Percentiles rank a stretch among this genome's conserved stretches.
These are phyloP conservation scores for Penicillium janthinellum DNA, from an alignment of 2,329 filamentous ascomycete species.

Conservation along the genomic window DNA sequence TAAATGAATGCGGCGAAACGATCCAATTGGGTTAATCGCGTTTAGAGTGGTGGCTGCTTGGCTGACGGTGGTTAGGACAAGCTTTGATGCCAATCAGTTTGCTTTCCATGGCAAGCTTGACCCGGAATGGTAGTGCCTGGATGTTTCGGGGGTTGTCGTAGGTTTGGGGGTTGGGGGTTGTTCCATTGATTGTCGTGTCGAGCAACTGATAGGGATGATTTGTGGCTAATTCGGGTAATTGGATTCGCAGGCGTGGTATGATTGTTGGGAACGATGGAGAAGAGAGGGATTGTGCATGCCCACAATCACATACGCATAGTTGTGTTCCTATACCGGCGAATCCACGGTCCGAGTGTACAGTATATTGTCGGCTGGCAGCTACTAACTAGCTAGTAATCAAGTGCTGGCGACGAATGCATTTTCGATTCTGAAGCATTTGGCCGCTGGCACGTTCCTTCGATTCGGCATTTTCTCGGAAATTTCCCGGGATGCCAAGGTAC, in stretches of 20 bases:
- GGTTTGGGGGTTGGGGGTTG: not conserved
- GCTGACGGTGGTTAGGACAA: conserved; percentile 5
- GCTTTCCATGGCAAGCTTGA: not conserved
- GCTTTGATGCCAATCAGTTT: conserved; percentile 18
- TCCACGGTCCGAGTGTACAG: too few species aligned
- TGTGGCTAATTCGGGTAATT: not conserved
- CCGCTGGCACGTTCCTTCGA: not conserved
- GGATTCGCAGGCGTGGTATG: not conserved
- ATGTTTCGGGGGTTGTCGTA: conserved; percentile 6
- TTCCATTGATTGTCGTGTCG: not conserved
- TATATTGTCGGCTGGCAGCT: too few species aligned
- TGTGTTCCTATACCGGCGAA: too few species aligned
- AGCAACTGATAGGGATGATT: not conserved
- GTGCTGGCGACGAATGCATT: too few species aligned
- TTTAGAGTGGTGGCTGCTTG: not conserved
- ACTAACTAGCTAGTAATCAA: too few species aligned
- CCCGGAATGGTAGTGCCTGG: conserved; percentile 3
- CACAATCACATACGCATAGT: too few species aligned
- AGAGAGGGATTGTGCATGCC: not conserved
- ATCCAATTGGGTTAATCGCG: not conserved
- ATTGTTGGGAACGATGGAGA: not conserved
- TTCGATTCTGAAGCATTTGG: not conserved
- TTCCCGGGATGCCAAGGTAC: too few species aligned
- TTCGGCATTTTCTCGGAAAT: not conserved
- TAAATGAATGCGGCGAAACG: conserved; percentile 1